A percentile compares a stretch with the other conserved stretches of the same genome.
These are phyloP conservation scores for Boletus rubropictus DNA, from an alignment of 768 basidiomycete species.

Conservation along the genomic window DNA sequence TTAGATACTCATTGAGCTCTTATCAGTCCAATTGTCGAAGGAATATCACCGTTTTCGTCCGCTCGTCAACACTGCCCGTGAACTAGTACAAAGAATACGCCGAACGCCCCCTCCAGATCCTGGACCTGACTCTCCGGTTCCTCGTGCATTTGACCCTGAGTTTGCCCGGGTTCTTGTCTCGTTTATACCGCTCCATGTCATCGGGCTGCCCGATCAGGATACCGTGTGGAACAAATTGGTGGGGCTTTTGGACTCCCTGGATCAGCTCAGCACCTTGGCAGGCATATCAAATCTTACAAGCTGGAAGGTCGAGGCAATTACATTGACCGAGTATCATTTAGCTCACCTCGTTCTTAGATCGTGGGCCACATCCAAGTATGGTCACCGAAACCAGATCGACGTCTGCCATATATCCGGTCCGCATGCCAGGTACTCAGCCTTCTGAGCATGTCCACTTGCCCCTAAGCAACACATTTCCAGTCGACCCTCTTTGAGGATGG, in stretches of 20 bases:
- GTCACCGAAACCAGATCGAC: conserved; percentile 36
- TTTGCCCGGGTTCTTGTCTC: conserved; percentile 63
- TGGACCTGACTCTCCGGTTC: conserved; percentile 41
- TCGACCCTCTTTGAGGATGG: conserved; percentile 53
- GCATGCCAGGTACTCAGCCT: conserved; percentile 47
- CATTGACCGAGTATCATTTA: not conserved
- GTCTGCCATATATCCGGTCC: conserved; percentile 58
- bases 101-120: conserved; percentile 34
- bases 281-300: conserved; percentile 40
- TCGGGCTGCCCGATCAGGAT: conserved; percentile 44
- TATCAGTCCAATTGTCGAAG: conserved; percentile 23
- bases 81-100: conserved; percentile 11
- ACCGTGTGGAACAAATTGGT: conserved; percentile 49
- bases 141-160: conserved; percentile 57
- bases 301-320: conserved; percentile 51
- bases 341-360: conserved; percentile 29
- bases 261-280: conserved; percentile 46
- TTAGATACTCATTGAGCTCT: conserved; percentile 25
- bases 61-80: conserved; percentile 18
- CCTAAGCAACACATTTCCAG: conserved; percentile 31
- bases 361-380: conserved; percentile 49
- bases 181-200: conserved; percentile 61
- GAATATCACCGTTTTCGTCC: conserved; percentile 20
- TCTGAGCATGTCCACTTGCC: not conserved
- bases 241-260: conserved; percentile 49